Percentiles rank a stretch among this genome's conserved stretches.
Evolutionary conservation across 805 yeast genomes (phyloP).

Genomic region (Kluyveromyces nonfermentans): DNA sequence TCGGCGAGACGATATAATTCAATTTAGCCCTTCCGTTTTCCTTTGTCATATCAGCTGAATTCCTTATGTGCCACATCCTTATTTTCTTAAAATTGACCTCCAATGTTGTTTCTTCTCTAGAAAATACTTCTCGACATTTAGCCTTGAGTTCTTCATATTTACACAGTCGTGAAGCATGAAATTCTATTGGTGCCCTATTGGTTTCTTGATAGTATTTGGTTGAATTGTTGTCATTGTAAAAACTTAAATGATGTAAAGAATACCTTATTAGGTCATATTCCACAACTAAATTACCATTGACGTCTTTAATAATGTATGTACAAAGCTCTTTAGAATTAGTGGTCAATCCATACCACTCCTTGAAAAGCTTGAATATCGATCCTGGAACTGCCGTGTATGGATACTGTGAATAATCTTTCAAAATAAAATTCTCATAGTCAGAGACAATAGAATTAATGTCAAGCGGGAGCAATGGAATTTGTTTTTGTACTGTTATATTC

Average conservation of each 20-base stretch:
- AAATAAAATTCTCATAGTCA: conserved; percentile 35
- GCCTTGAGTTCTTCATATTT: conserved; percentile 22
- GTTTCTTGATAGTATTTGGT: conserved; percentile 6
- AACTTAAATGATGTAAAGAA: conserved; percentile 27
- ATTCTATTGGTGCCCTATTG: conserved; percentile 17
- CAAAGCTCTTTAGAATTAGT: conserved; percentile 31
- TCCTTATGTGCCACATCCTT: conserved; percentile 21
- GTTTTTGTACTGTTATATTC: conserved; percentile 20
- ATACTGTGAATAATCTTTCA: conserved; percentile 18
- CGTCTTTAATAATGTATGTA: conserved; percentile 29
- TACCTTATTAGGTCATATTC: conserved; percentile 32
- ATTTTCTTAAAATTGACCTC: conserved; percentile 9
- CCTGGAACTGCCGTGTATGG: conserved; percentile 35
- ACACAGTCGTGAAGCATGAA: conserved; percentile 29
- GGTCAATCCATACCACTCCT: conserved; percentile 45
- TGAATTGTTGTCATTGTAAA: conserved; percentile 3
- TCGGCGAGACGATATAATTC: conserved; percentile 20
- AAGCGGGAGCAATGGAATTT: conserved; percentile 37
- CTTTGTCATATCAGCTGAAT: conserved; percentile 4
- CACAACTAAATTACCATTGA: conserved; percentile 23
- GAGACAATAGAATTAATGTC: conserved; percentile 38
- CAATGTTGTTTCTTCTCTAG: conserved; percentile 14
- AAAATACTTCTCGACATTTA: conserved; percentile 15
- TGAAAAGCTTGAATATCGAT: conserved; percentile 36
- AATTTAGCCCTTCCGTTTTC: conserved; percentile 5